phyloP scores from a whole-genome alignment of 139 green algal species.

The Ettlia oleoabundans region DNA sequence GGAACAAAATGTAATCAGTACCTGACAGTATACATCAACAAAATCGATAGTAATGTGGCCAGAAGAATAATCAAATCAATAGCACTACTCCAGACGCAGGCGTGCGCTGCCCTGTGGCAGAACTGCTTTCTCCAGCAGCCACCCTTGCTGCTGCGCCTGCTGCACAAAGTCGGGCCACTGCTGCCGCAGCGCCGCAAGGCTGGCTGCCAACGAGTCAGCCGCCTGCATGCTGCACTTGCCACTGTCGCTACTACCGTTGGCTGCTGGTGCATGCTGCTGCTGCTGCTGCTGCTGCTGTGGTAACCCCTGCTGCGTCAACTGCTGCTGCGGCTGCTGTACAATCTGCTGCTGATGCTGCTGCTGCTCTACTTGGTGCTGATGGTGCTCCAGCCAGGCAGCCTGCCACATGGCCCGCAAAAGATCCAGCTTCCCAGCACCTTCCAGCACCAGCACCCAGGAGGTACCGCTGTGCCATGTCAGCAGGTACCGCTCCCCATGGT shows the following conservation, averaged over 20 bases:
- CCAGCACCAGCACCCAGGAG: conserved; percentile 64
- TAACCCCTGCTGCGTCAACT: not conserved
- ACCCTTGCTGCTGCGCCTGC: conserved; percentile 25
- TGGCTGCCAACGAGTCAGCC: not conserved
- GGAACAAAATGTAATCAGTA: no score
- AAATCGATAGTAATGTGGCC: not conserved
- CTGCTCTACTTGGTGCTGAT: conserved; percentile 4
- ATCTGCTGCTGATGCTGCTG: conserved; percentile 3
- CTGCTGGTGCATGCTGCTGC: conserved; percentile 2
- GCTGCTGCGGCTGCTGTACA: conserved; percentile 13
- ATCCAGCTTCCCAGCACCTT: conserved; percentile 31
- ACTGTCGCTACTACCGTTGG: no score
- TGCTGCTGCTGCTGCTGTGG: not conserved
- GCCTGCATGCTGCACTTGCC: no score
- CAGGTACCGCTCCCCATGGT: conserved; percentile 62
- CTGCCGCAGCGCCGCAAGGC: conserved; percentile 35
- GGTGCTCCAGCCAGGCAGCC: conserved; percentile 67
- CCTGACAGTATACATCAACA: no score
- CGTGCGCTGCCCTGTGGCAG: not conserved
- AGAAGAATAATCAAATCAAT: not conserved
- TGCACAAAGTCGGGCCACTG: conserved; percentile 36
- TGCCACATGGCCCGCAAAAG: conserved; percentile 66
- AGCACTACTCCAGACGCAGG: conserved; percentile 8
- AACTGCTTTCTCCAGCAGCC: conserved; percentile 35
- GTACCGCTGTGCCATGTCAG: conserved; percentile 57